These are phyloP conservation scores for Agapanthus africanus DNA, from an alignment of 106 monocot genomes.

Conservation along the genomic window DNA sequence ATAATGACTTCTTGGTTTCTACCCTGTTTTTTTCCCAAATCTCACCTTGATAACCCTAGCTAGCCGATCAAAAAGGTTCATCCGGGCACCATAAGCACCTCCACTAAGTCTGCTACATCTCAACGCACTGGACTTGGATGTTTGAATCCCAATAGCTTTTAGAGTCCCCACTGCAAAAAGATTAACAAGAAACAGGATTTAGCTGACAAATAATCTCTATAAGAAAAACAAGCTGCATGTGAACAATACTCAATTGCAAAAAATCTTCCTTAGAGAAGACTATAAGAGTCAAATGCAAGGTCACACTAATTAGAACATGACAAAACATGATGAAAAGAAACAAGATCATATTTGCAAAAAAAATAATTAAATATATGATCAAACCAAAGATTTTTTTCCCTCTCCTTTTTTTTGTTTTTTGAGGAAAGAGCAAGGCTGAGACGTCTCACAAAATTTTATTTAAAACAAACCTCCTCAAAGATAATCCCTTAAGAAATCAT, in stretches of 20 bases:
- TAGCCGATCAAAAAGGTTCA: conserved; percentile 85
- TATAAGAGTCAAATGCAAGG: background rate
- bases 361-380: too few relatives aligned
- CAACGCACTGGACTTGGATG: conserved; percentile 27
- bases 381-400: too few relatives aligned
- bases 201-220: background rate
- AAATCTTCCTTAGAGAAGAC: too few relatives aligned
- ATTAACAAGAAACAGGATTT: conserved; percentile 2
- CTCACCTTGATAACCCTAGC: conserved; percentile 82
- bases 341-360: background rate
- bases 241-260: background rate
- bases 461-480: too few relatives aligned
- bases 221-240: background rate
- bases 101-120: conserved; percentile 33
- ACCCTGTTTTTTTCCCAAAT: conserved; percentile 1
- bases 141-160: conserved; percentile 29
- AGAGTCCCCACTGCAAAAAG: conserved; percentile 28
- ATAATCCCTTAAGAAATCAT: too few relatives aligned
- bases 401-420: too few relatives aligned
- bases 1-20: background rate
- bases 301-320: background rate
- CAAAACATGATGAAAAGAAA: background rate
- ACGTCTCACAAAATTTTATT: too few relatives aligned
- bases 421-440: too few relatives aligned
- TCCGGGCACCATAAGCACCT: conserved; percentile 57